These are phyloP conservation scores for Tympanopsis confertula DNA, from an alignment of 2,329 filamentous ascomycete genomes.

Conservation along the genomic window DNA sequence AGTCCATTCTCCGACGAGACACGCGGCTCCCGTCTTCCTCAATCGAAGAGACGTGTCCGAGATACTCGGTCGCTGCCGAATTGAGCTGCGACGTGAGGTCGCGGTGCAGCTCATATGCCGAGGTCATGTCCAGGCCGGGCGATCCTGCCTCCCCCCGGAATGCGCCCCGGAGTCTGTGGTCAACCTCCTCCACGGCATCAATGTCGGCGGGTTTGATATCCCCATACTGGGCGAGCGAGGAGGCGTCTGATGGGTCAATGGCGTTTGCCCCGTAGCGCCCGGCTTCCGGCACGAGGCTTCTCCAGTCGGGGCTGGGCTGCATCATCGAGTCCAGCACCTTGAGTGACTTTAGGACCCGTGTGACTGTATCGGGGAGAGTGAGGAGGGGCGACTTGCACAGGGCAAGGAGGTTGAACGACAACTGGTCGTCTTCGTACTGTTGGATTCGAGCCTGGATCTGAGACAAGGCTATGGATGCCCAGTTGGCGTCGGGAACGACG, in stretches of 20 bases:
- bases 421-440: conserved; percentile 49
- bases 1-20: conserved; percentile 50
- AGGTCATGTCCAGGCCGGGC: not conserved
- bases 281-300: conserved; percentile 12
- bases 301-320: conserved; percentile 27
- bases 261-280: not conserved
- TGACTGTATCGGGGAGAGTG: conserved; percentile 32
- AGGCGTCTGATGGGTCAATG: not conserved
- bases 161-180: too few species aligned
- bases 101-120: conserved; percentile 21
- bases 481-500: conserved; percentile 37
- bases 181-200: not conserved
- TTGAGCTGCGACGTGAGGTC: conserved; percentile 27
- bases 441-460: conserved; percentile 59
- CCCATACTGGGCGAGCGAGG: not conserved
- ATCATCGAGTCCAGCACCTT: conserved; percentile 25
- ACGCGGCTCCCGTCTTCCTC: conserved; percentile 39
- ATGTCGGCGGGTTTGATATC: not conserved
- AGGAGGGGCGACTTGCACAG: conserved; percentile 56
- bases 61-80: conserved; percentile 29
- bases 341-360: conserved; percentile 26
- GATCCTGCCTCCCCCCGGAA: too few species aligned
- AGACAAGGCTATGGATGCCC: conserved; percentile 53
- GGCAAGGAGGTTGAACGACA: conserved; percentile 70
- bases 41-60: conserved; percentile 31